phyloP scores from a whole-genome alignment of 2,329 filamentous ascomycete species.

The Acephala macrosclerotiorum region DNA sequence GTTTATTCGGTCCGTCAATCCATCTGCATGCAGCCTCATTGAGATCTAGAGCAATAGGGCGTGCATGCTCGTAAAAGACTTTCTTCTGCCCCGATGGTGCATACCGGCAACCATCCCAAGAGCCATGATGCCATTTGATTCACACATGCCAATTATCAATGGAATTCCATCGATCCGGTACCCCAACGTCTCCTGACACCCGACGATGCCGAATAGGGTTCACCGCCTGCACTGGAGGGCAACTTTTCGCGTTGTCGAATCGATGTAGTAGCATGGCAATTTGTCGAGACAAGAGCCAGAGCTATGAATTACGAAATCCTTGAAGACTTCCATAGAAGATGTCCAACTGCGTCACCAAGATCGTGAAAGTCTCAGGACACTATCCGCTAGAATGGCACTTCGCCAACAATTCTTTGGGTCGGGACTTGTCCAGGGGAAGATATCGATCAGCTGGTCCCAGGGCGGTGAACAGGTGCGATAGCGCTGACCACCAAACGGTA shows the following conservation, averaged over 20 bases:
- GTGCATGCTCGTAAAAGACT: background rate
- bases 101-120: background rate
- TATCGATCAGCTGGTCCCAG: slow-evolving; percentile 7
- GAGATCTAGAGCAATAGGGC: background rate
- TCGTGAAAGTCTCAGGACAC: background rate
- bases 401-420: slow-evolving; percentile 12
- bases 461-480: slow-evolving; percentile 7
- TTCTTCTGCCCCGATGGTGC: background rate
- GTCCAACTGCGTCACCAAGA: background rate
- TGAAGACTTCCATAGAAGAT: background rate
- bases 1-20: background rate
- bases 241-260: background rate
- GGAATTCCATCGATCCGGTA: background rate
- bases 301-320: background rate
- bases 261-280: background rate
- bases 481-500: background rate
- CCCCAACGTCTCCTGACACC: background rate
- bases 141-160: background rate
- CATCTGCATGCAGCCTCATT: background rate
- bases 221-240: slow-evolving; percentile 1
- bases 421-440: slow-evolving; percentile 3
- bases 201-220: slow-evolving; percentile 1
- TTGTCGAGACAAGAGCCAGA: background rate
- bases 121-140: slow-evolving; percentile 8
- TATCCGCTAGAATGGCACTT: background rate